Base-by-base conservation (phyloP, 495 filamentous ascomycete genomes). In the Penicillium cataractarum region DNA sequence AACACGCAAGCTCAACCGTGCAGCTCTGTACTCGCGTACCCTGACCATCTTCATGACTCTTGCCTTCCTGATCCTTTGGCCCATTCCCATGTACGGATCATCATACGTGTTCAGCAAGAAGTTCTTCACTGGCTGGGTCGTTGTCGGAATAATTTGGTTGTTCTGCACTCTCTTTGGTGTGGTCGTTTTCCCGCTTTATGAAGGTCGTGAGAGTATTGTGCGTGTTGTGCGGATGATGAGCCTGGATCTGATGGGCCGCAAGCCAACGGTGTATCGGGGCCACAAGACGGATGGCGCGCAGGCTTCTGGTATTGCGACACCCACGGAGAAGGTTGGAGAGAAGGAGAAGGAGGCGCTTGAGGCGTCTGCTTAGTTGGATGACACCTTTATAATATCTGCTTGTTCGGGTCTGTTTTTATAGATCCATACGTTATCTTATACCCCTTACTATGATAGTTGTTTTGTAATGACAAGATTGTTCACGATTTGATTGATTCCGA, bases 81-180 rank as follows among this genome's bases (percentile, higher is more conserved):
- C 94, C 9, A 95, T 97, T 82, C 94, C 94, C 1, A 86, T 98
- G 87, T 98, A 96, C 71, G 94, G 92, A 8, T 81, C 82, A 7
- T 86, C 85, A 22, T 98, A 98, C 70, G 84, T 97, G 39, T 97
- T 97, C 79, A 90, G 86, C 72, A 93, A 92, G 79, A 83, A 84
- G 49, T 97, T 97, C 81, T 97, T 97, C 78, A 93, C 92, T 2
- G 93, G 93, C 35, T 97, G 93, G 93, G 87, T 96, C 19, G 79
- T 84, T 15, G 89, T 97, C 3, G 93, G 92, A 0, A 90, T 97
- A 51, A 73, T 93, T 29, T 97, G 93, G 93, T 82, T 97, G 65
- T 96, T 97, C 71, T 86, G 82, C 69, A 90, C 87, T 0, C 76
- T 87, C 8, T 80, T 87, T 62, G 87, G 84, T 19, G 92, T 97